A percentile compares a stretch with the other conserved stretches of the same genome.
phyloP scores from a whole-genome alignment of 805 yeast genomes.

The Starmera caribaea region DNA sequence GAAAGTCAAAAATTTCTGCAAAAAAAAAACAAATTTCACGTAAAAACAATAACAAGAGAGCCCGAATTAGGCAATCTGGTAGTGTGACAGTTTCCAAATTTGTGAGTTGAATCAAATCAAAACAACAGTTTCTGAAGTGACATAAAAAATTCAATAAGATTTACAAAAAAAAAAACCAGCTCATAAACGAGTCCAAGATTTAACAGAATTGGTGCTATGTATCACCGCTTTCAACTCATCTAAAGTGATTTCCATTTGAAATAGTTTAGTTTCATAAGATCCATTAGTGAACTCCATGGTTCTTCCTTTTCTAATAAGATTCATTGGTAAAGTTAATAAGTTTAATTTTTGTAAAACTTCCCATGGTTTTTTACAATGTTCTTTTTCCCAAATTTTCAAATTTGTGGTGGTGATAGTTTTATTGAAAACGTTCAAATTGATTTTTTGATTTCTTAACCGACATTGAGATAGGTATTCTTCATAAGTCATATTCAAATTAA shows the following conservation, averaged over 20 bases:
- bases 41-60: too few species aligned
- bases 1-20: too few species aligned
- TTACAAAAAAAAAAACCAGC: neutral
- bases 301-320: constrained; percentile 1
- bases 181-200: constrained; percentile 17
- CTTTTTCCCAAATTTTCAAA: constrained; percentile 50
- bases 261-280: constrained; percentile 15
- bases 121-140: neutral
- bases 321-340: constrained; percentile 10
- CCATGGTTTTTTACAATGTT: constrained; percentile 64
- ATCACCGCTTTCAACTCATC: constrained; percentile 16
- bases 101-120: neutral
- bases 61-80: too few species aligned
- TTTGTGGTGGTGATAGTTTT: constrained; percentile 23
- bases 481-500: constrained; percentile 69
- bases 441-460: constrained; percentile 30
- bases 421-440: constrained; percentile 24
- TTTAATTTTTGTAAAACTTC: constrained; percentile 37
- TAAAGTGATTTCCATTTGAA: constrained; percentile 17
- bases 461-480: constrained; percentile 62
- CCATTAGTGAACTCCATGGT: constrained; percentile 9
- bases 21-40: too few species aligned
- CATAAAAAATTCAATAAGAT: neutral
- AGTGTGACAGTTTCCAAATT: too few species aligned
- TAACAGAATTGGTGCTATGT: constrained; percentile 8